Evolutionary conservation across 208 protist genomes (phyloP).

Genomic region (Paratrypanosoma confusum): DNA sequence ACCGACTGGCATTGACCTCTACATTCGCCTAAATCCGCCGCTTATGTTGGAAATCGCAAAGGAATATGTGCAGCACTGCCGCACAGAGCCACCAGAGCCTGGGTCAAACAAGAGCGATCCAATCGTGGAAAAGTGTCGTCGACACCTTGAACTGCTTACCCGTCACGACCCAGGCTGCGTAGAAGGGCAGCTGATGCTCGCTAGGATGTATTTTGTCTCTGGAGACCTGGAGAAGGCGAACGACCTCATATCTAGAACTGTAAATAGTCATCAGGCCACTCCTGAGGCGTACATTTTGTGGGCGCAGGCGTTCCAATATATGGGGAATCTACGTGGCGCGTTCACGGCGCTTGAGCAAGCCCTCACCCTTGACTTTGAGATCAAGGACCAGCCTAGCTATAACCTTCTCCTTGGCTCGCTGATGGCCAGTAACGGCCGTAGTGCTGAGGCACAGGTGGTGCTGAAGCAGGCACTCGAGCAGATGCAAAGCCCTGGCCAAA

Average conservation of each 20-base stretch:
- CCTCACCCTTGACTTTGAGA: conserved; percentile 86
- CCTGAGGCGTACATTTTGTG: conserved; percentile 82
- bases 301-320: conserved; percentile 82
- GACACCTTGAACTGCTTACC: conserved; percentile 66
- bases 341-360: conserved; percentile 81
- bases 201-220: conserved; percentile 67
- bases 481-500: conserved; percentile 23
- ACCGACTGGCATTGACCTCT: conserved; percentile 38
- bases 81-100: conserved; percentile 78
- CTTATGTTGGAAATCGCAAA: conserved; percentile 73
- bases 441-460: conserved; percentile 60
- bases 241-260: conserved; percentile 40
- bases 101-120: conserved; percentile 41
- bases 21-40: conserved; percentile 60
- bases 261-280: conserved; percentile 62
- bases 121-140: conserved; percentile 47
- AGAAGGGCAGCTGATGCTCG: conserved; percentile 80
- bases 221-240: conserved; percentile 71
- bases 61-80: conserved; percentile 81
- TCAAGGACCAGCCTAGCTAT: conserved; percentile 87
- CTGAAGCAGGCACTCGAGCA: conserved; percentile 51
- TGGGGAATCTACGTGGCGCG: conserved; percentile 73
- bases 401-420: conserved; percentile 86
- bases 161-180: conserved; percentile 78
- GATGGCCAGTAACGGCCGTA: too few species aligned